Percentiles rank a stretch among this genome's conserved stretches.
These are phyloP conservation scores for Tetrapisispora pingtungensis DNA, from an alignment of 805 yeast species.

Conservation along the genomic window DNA sequence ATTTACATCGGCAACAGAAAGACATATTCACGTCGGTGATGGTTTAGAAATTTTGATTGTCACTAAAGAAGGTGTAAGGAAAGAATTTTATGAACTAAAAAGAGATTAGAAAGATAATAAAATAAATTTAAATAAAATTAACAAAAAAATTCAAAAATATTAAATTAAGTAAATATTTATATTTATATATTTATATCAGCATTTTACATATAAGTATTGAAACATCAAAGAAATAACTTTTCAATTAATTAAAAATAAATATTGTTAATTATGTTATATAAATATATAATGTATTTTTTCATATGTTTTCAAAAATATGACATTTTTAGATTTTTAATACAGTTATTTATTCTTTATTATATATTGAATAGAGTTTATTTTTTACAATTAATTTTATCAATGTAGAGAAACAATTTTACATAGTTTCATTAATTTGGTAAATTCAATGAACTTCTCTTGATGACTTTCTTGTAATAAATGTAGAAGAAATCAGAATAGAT, in stretches of 20 bases:
- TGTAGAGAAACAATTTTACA: neutral
- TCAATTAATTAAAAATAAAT: neutral
- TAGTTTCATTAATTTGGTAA: constrained; percentile 38
- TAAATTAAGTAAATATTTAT: neutral
- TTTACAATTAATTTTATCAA: neutral
- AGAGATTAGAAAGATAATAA: constrained; percentile 46
- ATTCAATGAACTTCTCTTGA: constrained; percentile 67
- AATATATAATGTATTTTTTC: too few species aligned
- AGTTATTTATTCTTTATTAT: neutral
- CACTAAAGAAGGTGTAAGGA: constrained; percentile 85
- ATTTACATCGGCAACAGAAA: constrained; percentile 90
- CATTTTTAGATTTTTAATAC: neutral
- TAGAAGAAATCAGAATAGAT: constrained; percentile 94
- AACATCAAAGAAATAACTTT: neutral
- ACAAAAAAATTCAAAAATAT: neutral
- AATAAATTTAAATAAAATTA: too few species aligned
- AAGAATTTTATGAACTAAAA: constrained; percentile 76
- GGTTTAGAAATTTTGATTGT: constrained; percentile 84
- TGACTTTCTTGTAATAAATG: constrained; percentile 71
- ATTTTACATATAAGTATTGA: constrained; percentile 1
- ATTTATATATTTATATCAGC: constrained; percentile 2
- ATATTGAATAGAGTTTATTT: neutral
- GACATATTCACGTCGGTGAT: constrained; percentile 98
- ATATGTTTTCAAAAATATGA: too few species aligned
- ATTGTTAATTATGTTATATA: too few species aligned